Base-by-base conservation (phyloP, 1,284 basidiomycete species). In the Puccinia horiana region DNA sequence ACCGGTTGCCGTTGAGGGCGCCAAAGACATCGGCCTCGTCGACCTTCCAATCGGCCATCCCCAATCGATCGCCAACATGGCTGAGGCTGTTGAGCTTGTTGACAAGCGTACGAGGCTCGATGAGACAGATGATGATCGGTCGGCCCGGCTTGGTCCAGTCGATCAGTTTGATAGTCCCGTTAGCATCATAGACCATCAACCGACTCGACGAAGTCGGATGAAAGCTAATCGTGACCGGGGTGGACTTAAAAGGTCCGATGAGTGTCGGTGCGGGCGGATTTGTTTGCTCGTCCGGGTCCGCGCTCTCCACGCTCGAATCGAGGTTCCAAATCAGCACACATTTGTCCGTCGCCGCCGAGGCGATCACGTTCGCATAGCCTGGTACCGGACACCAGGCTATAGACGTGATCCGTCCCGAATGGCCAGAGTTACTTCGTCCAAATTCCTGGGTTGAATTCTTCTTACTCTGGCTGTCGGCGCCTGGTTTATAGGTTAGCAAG, bases 101-200 rank as follows among this genome's bases (percentile, higher is more conserved):
- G 42, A 74, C 72, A 14, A 81, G 37, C 20, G 70, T 63, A n/a
- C 70, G 49, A 6, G 79, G 79, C 40, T 81, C 79, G 58, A 74
- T 73, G 37, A 81, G 63, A 65, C 70, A 73, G 14, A 81, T 49
- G 47, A 81, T 44, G 29, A 81, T 81, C 12, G 79, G 79, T 20
- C 58, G 70, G 20, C 35, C 42, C 26, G 79, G 79, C n/a, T 81
- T 81, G 29, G 70, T 81, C 79, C 79, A 81, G 37, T 81, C 79
- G 26, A 81, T 74, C 12, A 81, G 37, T 49, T 81, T 81, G 29
- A 81, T 73, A 2, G 79, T 65, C n/a, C 79, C 79, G 18, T 42
- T 65, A n/a, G 54, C 52, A 75, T 81, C 79, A 40, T 81, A 74
- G 9, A 81, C 58, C 79, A 81, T 81, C 40, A 81, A 35, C 29